Percentiles rank a stretch among this genome's conserved stretches.
These are phyloP conservation scores for Deinandra increscens DNA, from an alignment of 129 eudicot genomes.

Conservation along the genomic window DNA sequence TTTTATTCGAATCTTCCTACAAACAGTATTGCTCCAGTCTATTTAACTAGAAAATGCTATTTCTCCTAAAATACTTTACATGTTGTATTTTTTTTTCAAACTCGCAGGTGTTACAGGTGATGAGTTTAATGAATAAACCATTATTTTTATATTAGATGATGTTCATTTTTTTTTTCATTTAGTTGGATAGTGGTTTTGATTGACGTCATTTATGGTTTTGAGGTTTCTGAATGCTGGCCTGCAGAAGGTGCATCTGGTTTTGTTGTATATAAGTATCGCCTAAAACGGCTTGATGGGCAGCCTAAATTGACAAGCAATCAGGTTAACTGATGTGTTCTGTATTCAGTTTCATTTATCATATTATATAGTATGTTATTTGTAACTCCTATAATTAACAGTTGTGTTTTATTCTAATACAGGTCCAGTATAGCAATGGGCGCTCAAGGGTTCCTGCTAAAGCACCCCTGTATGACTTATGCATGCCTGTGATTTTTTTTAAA, in stretches of 20 bases:
- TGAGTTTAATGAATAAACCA: neutral
- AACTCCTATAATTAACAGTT: neutral
- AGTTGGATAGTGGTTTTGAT: neutral
- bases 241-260: slow-evolving; percentile 22
- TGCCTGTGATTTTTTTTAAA: neutral
- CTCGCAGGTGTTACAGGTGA: neutral
- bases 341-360: neutral
- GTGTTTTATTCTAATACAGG: slow-evolving; percentile 22
- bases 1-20: too few species aligned
- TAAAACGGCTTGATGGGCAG: slow-evolving; percentile 38
- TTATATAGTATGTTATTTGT: slow-evolving; percentile 4
- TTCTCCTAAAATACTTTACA: too few species aligned
- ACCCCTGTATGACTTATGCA: slow-evolving; percentile 32
- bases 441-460: slow-evolving; percentile 24
- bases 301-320: slow-evolving; percentile 34
- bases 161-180: neutral
- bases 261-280: slow-evolving; percentile 27
- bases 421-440: slow-evolving; percentile 26
- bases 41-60: too few species aligned
- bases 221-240: slow-evolving; percentile 34
- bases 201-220: slow-evolving; percentile 10
- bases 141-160: neutral
- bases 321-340: slow-evolving; percentile 22
- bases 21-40: too few species aligned
- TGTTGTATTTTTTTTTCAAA: too few species aligned